Evolutionary conservation across 345 rosid species (phyloP).

Genomic region (Sisymbrium altissimum): DNA sequence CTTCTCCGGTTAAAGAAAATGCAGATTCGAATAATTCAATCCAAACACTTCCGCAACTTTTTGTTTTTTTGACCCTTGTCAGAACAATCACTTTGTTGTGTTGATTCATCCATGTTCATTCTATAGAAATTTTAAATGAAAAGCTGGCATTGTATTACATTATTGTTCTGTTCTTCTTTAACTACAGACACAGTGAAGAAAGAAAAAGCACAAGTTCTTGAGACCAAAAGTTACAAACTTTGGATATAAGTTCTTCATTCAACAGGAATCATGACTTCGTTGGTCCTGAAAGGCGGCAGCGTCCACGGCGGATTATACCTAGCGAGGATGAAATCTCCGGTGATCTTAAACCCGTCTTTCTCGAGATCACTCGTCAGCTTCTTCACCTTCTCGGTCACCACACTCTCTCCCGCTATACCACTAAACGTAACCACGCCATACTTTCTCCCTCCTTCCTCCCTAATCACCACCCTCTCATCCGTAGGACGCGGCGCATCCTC

Average conservation of each 20-base stretch:
- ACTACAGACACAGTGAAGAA: conserved; percentile 11
- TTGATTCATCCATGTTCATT: neutral
- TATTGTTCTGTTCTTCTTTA: neutral
- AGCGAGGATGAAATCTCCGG: conserved; percentile 60
- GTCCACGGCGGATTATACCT: conserved; percentile 96
- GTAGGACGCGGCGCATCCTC: conserved; percentile 88
- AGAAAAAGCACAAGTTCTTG: neutral
- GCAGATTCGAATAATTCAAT: neutral
- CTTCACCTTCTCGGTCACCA: conserved; percentile 66
- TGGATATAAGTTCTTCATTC: conserved; percentile 38
- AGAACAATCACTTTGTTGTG: neutral
- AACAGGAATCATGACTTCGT: conserved; percentile 74
- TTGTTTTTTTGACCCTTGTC: neutral
- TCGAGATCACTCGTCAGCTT: conserved; percentile 59
- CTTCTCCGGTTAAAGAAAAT: conserved; percentile 27
- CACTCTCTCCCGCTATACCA: conserved; percentile 57
- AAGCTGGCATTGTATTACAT: neutral
- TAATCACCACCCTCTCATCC: conserved; percentile 79
- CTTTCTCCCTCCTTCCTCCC: conserved; percentile 63
- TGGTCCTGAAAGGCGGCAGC: conserved; percentile 67
- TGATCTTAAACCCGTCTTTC: conserved; percentile 65
- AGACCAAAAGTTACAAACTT: neutral
- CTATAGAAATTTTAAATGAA: neutral
- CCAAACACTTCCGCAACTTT: neutral
- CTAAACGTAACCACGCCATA: conserved; percentile 70